A percentile compares a stretch with the other conserved stretches of the same genome.
These are phyloP conservation scores for Linum trigynum DNA, from an alignment of 345 rosid species.

Conservation along the genomic window DNA sequence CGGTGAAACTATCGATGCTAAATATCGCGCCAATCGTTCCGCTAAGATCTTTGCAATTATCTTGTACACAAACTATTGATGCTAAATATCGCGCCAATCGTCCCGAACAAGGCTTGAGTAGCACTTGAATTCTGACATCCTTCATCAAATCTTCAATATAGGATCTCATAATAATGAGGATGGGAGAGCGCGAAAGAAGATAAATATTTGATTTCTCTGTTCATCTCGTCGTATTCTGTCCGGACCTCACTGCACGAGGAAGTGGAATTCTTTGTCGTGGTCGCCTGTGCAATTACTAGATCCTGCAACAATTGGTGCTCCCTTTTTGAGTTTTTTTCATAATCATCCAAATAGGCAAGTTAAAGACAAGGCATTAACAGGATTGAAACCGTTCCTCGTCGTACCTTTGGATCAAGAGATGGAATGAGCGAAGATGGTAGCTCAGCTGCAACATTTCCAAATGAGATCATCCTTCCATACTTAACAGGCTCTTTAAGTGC, in stretches of 20 bases:
- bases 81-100: no score
- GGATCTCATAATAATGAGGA: no score
- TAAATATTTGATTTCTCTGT: conserved; percentile 38
- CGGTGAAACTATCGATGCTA: no score
- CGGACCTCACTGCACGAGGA: conserved; percentile 35
- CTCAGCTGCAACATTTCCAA: conserved; percentile 39
- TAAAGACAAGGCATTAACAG: neutral
- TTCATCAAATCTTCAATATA: no score
- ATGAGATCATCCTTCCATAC: conserved; percentile 59
- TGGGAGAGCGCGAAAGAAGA: no score
- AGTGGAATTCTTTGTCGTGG: conserved; percentile 13
- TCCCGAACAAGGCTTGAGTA: no score
- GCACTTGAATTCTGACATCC: no score
- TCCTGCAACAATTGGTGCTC: conserved; percentile 22
- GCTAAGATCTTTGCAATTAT: no score
- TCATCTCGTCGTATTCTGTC: conserved; percentile 59
- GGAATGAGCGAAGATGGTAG: conserved; percentile 41
- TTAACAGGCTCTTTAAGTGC: conserved; percentile 29
- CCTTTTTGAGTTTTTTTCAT: no score
- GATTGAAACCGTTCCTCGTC: neutral
- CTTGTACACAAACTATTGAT: no score
- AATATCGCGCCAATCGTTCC: no score
- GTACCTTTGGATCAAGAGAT: conserved; percentile 30
- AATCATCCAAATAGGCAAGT: neutral
- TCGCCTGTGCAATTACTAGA: conserved; percentile 6